phyloP scores from a whole-genome alignment of 208 protist species.

The Leishmania tropica region DNA sequence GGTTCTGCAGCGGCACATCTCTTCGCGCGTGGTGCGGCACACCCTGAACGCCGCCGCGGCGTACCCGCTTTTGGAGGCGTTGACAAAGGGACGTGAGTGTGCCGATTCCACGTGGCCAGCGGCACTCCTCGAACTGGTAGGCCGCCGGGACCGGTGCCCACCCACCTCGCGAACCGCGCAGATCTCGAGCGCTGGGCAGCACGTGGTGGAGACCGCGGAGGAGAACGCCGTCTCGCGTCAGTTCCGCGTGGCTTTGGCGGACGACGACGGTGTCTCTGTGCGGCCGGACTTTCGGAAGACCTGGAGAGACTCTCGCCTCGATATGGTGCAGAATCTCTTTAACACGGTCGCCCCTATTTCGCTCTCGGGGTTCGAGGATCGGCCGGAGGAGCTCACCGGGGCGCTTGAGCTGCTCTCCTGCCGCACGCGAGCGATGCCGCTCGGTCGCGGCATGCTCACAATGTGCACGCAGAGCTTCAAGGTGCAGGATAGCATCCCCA shows the following conservation, averaged over 20 bases:
- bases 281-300: constrained; percentile 69
- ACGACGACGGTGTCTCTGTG: constrained; percentile 85
- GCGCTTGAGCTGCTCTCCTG: constrained; percentile 51
- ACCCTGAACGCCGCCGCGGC: constrained; percentile 53
- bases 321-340: constrained; percentile 72
- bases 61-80: constrained; percentile 56
- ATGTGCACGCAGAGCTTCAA: constrained; percentile 84
- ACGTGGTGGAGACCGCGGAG: constrained; percentile 66
- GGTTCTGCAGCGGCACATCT: constrained; percentile 41
- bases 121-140: constrained; percentile 60
- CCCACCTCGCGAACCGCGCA: constrained; percentile 28
- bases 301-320: constrained; percentile 72
- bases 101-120: constrained; percentile 46
- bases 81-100: constrained; percentile 50
- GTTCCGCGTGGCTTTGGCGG: constrained; percentile 46
- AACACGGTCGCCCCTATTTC: constrained; percentile 74
- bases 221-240: constrained; percentile 54
- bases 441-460: constrained; percentile 84
- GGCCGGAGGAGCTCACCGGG: constrained; percentile 50
- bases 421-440: constrained; percentile 55
- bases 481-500: constrained; percentile 79
- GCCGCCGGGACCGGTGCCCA: constrained; percentile 55
- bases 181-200: constrained; percentile 34
- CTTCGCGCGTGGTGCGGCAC: constrained; percentile 33
- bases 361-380: constrained; percentile 53